Conservation (phyloP, 176 grass and related monocot species). For the Oryza glaberrima region DNA sequence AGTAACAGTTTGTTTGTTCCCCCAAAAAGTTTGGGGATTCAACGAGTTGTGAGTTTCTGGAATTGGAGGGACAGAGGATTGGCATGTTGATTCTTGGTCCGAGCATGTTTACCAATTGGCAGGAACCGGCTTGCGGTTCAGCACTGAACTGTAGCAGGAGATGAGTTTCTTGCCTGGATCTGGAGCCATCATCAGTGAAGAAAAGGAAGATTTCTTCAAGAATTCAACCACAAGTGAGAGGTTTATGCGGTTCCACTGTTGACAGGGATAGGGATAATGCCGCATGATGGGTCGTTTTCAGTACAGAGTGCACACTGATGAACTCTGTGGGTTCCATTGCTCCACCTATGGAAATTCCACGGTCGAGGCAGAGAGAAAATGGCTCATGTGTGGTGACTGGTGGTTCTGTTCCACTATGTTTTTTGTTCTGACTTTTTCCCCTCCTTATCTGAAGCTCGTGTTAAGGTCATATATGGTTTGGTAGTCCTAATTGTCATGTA, state of each 20-base stretch:
- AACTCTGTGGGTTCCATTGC: background rate
- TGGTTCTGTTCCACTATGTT: background rate
- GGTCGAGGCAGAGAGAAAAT: background rate
- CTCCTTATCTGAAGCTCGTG: background rate
- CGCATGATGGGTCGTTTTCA: conserved; percentile 28
- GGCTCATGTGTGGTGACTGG: background rate
- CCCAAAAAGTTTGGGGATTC: too few relatives aligned
- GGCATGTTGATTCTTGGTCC: background rate
- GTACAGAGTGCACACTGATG: background rate
- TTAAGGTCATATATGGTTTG: background rate
- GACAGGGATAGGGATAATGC: conserved; percentile 23
- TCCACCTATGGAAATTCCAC: conserved; percentile 2
- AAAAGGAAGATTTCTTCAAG: background rate
- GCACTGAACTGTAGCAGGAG: background rate
- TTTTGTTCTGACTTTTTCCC: background rate
- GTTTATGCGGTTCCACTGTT: conserved; percentile 13
- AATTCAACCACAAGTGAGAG: conserved; percentile 6
- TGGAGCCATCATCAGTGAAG: background rate
- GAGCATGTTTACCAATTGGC: background rate
- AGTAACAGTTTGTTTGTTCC: too few relatives aligned
- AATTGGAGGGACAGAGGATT: too few relatives aligned
- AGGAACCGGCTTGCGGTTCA: background rate
- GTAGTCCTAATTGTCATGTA: too few relatives aligned
- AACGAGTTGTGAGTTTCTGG: too few relatives aligned
- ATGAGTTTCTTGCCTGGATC: conserved; percentile 24